phyloP scores from a whole-genome alignment of 805 yeast genomes.

The Cyberlindnera japonica region DNA sequence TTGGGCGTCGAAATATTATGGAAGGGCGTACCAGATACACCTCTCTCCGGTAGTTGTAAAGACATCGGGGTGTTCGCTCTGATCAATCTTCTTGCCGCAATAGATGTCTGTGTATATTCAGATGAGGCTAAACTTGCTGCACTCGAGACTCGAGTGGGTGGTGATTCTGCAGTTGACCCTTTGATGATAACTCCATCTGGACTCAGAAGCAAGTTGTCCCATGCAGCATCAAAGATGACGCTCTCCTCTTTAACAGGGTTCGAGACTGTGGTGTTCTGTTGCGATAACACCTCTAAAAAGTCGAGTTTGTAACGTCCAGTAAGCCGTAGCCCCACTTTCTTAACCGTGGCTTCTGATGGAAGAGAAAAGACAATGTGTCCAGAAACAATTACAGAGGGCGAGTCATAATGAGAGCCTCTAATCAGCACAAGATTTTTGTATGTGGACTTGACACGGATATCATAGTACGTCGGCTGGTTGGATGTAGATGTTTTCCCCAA shows the following conservation, averaged over 20 bases:
- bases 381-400: constrained; percentile 65
- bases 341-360: constrained; percentile 62
- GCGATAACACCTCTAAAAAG: constrained; percentile 43
- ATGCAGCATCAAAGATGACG: constrained; percentile 62
- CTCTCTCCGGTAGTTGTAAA: constrained; percentile 27
- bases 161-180: constrained; percentile 2
- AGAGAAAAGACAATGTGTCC: constrained; percentile 75
- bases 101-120: neutral
- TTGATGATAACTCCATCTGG: constrained; percentile 28
- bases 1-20: constrained; percentile 20
- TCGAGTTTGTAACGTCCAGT: constrained; percentile 62
- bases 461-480: constrained; percentile 9
- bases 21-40: constrained; percentile 34
- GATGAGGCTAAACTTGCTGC: neutral
- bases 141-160: constrained; percentile 3
- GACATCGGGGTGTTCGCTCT: constrained; percentile 25
- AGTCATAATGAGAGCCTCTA: constrained; percentile 72
- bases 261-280: constrained; percentile 34
- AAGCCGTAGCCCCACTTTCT: constrained; percentile 56
- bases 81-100: constrained; percentile 17
- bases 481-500: constrained; percentile 22
- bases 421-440: constrained; percentile 65
- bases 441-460: constrained; percentile 31
- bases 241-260: constrained; percentile 48
- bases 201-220: constrained; percentile 54